A percentile compares a stretch with the other conserved stretches of the same genome.
phyloP scores from a whole-genome alignment of 371 early-diverging fungal species.

The Dipsacomyces acuminosporus region DNA sequence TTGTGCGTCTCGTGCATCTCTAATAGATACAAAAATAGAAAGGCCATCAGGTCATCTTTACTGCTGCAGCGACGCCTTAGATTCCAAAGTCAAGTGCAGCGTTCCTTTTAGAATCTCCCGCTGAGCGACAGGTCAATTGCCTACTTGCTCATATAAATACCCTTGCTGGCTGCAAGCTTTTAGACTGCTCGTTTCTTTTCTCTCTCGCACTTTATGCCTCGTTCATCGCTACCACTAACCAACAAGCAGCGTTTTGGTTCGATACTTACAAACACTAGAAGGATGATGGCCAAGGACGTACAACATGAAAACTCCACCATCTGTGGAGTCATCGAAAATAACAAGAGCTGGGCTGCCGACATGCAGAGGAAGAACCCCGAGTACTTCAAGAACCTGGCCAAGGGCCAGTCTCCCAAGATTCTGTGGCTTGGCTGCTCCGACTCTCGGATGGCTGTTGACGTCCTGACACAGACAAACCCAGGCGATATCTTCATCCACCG shows the following conservation, averaged over 20 bases:
- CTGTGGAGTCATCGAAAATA: slow-evolving; percentile 31
- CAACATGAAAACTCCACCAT: slow-evolving; percentile 8
- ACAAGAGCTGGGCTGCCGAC: slow-evolving; percentile 55
- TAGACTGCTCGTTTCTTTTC: no score
- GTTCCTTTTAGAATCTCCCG: no score
- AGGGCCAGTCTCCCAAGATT: slow-evolving; percentile 78
- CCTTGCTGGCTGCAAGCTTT: no score
- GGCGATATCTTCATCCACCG: slow-evolving; percentile 94
- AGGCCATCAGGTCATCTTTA: no score
- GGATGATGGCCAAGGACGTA: slow-evolving; percentile 10
- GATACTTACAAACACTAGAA: slow-evolving; percentile 9
- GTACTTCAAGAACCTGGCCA: slow-evolving; percentile 57
- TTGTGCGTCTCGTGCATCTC: no score
- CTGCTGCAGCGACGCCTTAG: no score
- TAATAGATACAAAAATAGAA: no score
- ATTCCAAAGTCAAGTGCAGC: no score
- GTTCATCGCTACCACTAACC: slow-evolving; percentile 11
- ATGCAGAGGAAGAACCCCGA: slow-evolving; percentile 50
- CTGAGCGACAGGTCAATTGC: no score
- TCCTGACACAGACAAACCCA: slow-evolving; percentile 40
- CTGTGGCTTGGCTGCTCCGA: slow-evolving; percentile 95
- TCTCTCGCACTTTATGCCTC: slow-evolving; percentile 11
- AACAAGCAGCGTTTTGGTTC: slow-evolving; percentile 25
- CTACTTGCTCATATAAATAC: no score
- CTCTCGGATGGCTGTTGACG: slow-evolving; percentile 77